Conservation (phyloP, 1,139 yeast species). For the Diutina sp. region DNA sequence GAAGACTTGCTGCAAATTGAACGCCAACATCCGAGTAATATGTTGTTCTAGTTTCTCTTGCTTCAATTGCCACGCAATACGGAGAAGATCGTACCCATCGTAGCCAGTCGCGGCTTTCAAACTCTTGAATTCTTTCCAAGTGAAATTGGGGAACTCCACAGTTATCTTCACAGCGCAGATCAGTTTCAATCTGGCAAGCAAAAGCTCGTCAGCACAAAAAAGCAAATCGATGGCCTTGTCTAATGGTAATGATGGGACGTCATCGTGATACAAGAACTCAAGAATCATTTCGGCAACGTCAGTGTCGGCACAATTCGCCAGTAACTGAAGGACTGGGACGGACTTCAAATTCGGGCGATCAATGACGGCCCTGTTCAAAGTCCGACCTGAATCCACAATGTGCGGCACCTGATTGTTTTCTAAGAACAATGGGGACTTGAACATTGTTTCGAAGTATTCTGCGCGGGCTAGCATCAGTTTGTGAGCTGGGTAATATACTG, state of each 20-base stretch:
- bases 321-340: constrained; percentile 19
- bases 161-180: constrained; percentile 53
- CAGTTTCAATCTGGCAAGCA: constrained; percentile 51
- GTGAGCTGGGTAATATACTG: constrained; percentile 46
- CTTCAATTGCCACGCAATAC: constrained; percentile 57
- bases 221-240: constrained; percentile 41
- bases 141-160: constrained; percentile 15
- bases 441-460: constrained; percentile 56
- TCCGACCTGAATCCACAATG: constrained; percentile 2
- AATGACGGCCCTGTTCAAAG: constrained; percentile 8
- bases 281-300: constrained; percentile 42
- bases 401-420: constrained; percentile 5
- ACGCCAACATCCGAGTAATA: constrained; percentile 47
- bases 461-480: constrained; percentile 47
- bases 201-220: constrained; percentile 46
- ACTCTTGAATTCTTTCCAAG: constrained; percentile 11
- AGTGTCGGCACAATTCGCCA: constrained; percentile 13
- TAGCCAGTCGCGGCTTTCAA: constrained; percentile 14
- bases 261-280: constrained; percentile 49
- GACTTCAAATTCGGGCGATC: constrained; percentile 13
- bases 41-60: constrained; percentile 54
- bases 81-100: constrained; percentile 41
- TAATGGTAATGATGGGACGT: constrained; percentile 34
- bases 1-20: constrained; percentile 27
- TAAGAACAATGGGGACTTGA: constrained; percentile 31